Evolutionary conservation across 345 rosid genomes (phyloP).

Genomic region (Jatropha curcas): DNA sequence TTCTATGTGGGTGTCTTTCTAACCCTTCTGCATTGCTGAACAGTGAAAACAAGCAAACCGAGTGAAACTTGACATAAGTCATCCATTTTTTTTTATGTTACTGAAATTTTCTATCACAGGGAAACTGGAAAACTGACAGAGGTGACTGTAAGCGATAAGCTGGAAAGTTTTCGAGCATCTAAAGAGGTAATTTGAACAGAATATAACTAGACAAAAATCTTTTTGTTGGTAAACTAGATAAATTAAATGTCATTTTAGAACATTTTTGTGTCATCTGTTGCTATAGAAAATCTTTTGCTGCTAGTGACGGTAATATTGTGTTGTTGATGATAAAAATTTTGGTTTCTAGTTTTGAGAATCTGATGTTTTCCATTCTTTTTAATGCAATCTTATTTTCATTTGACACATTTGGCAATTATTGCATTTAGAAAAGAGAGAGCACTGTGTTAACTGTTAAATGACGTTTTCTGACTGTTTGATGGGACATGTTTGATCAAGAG

Average conservation of each 20-base stretch:
- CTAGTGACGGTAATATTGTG: neutral
- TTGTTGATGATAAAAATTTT: neutral
- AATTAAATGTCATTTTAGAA: neutral
- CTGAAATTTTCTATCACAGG: slow-evolving; percentile 44
- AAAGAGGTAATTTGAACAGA: slow-evolving; percentile 62
- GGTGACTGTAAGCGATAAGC: slow-evolving; percentile 25
- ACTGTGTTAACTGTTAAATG: too few species aligned
- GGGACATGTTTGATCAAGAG: too few species aligned
- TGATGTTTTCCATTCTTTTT: neutral
- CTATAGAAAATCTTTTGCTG: neutral
- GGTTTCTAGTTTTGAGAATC: too few species aligned
- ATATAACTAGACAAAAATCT: neutral
- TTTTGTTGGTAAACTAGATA: neutral
- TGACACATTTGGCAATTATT: neutral
- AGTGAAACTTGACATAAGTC: neutral
- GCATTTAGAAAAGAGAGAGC: too few species aligned
- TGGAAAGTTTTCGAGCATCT: slow-evolving; percentile 82
- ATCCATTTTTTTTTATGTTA: slow-evolving; percentile 1
- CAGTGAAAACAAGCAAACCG: neutral
- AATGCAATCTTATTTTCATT: neutral
- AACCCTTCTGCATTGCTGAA: neutral
- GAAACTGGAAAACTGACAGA: slow-evolving; percentile 30
- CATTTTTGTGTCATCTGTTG: neutral
- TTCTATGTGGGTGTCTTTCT: neutral
- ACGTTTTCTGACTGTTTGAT: too few species aligned